Base-by-base conservation (phyloP, 495 filamentous ascomycete genomes). In the Elaphomyces granulatus region DNA sequence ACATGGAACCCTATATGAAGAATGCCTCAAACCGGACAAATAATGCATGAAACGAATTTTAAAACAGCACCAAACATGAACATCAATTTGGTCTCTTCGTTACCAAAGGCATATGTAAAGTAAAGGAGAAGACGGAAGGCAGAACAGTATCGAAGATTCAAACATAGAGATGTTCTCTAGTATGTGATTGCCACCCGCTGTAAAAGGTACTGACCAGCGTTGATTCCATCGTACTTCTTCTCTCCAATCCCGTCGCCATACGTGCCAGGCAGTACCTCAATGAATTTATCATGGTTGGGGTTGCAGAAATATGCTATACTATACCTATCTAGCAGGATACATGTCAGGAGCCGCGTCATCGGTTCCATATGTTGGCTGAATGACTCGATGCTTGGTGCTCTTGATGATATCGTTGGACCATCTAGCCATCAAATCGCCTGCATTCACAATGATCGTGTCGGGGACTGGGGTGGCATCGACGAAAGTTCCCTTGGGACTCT, bases 401-500 rank as follows among this genome's bases (percentile, higher is more conserved):
- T 79, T 81, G 53, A 96, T 88, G 3, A 71, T 76, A 49, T 87
- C 85, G 51, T 95, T 96, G 31, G 78, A 82, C 88, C 88, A 96
- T 21, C 87, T 63, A 2, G 84, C 80, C 32, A 96, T 59, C 48
- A 95, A 45, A 60, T 96, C 88, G 1, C 87, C 88, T 1, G 87
- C 87, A 55, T 96, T 42, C 20, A 96, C 71, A 4, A 96, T 83
- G 38, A 90, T 80, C 2, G 86, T 87, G 37, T 76, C 80, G 20
- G 76, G 65, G 39, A 93, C 84, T 0, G 88, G 88, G 20, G 71
- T 81, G 14, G 82, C 88, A 50, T 93, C 76, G 14, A 94, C 74
- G 54, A 86, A 96, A 0, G 66, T 75, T 0, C 83, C 82, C 20
- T 71, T 74, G 0, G 85, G 83, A 30, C 73, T 78, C 51, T 77